Base-by-base conservation (phyloP, 2,329 filamentous ascomycete genomes). In the Beauveria varroae region DNA sequence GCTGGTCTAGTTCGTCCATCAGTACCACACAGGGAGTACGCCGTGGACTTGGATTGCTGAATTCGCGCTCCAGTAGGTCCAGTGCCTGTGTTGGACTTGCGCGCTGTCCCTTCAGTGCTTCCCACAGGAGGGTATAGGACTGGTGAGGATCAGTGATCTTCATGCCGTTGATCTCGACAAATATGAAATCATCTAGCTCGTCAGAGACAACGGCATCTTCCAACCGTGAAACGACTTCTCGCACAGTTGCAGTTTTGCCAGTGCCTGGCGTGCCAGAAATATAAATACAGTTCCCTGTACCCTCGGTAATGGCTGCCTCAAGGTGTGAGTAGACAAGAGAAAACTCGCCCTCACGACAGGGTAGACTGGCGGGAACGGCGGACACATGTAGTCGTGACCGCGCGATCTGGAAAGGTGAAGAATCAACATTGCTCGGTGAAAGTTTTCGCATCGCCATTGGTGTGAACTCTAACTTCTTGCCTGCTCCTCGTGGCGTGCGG, bases 81-180 rank as follows among this genome's bases (percentile, higher is more conserved):
- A 99, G 80, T 0, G 95, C 93, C 72, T 99, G 95, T 2, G 91
- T 86, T 0, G 95, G 91, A 70, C 90, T 96, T 8, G 98, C 93
- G 53, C 95, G 86, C 71, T 99, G 92, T 28, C 92, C 93, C 71
- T 93, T 93, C 63, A 99, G 79, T 0, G 95, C 93, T 76, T 99
- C 92, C 96, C 96, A 99, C 1, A 99, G 82, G 22, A 99, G 77
- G 2, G 91, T 89, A 74, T 99, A 99, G 0, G 95, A 93, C 73
- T 99, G 95, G 70, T 98, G 93, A 0, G 95, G 93, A 72, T 99
- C 95, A 0, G 95, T 96, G 67, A 99, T 93, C 78, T 99, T 99
- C 95, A 99, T 98, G 67, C 95, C 96, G 74, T 99, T 99, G 76
- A 99, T 98, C 74, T 99, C 95, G 64, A 99, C 93, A 67, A 99